Evolutionary conservation across 176 grass and related monocot species (phyloP).

Genomic region (Alopecurus myosuroides): DNA sequence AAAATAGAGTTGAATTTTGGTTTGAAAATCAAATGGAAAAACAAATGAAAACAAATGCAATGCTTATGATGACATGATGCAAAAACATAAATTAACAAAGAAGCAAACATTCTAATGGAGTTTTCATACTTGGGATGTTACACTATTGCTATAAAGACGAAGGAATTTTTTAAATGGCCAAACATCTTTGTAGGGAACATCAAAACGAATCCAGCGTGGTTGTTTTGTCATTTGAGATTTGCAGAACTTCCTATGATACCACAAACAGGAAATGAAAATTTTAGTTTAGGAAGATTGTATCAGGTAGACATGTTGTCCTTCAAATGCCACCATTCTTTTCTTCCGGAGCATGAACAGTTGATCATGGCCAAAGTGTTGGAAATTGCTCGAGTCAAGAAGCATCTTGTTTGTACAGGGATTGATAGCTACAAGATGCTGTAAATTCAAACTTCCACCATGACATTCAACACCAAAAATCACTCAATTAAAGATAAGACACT

Average conservation of each 20-base stretch:
- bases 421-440: background rate
- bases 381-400: background rate
- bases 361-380: background rate
- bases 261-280: slow-evolving; percentile 30
- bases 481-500: background rate
- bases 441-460: background rate
- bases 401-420: slow-evolving; percentile 3
- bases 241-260: slow-evolving; percentile 2
- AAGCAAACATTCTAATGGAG: no score
- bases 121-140: no score
- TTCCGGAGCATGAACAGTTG: slow-evolving; percentile 19
- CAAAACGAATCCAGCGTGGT: background rate
- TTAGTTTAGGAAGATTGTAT: slow-evolving; percentile 37
- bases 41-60: no score
- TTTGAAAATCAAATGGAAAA: no score
- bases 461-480: background rate
- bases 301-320: slow-evolving; percentile 21
- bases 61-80: no score
- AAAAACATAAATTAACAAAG: no score
- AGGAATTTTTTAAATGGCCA: background rate
- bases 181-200: background rate
- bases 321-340: slow-evolving; percentile 27
- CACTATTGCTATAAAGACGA: background rate
- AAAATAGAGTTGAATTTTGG: no score
- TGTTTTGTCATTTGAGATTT: slow-evolving; percentile 14